A percentile compares a stretch with the other conserved stretches of the same genome.
Conservation (phyloP, 139 green algal genomes). For the Micromonas pusilla region DNA sequence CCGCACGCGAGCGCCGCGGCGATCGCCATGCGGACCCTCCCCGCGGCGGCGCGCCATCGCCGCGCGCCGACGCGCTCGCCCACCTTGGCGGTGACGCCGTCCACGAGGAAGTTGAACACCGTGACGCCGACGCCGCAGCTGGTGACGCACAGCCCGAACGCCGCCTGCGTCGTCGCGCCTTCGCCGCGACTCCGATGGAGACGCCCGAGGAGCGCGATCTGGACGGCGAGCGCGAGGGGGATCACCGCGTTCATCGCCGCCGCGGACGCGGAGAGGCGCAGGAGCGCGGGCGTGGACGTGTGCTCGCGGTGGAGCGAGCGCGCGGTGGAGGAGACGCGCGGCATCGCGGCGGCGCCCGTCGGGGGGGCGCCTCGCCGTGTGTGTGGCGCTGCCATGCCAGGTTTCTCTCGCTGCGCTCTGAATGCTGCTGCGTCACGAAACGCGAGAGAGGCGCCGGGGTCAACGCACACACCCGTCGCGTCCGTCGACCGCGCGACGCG, state of each 20-base stretch:
- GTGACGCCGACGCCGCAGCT: background rate
- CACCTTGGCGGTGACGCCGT: background rate
- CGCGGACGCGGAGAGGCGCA: background rate
- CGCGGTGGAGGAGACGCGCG: background rate
- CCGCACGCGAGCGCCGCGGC: background rate
- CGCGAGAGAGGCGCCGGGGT: no score
- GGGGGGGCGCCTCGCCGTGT: background rate
- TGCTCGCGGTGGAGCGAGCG: background rate
- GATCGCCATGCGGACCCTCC: background rate
- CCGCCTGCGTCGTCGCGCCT: background rate
- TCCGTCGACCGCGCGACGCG: no score
- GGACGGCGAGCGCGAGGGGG: background rate
- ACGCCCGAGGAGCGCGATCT: background rate
- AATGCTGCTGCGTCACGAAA: background rate
- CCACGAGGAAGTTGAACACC: conserved; percentile 11
- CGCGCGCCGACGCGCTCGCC: background rate
- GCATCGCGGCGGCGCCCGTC: background rate
- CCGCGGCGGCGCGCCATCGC: background rate
- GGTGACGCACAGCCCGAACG: background rate
- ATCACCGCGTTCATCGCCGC: background rate
- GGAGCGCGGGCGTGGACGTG: background rate
- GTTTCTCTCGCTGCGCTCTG: background rate
- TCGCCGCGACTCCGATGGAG: background rate
- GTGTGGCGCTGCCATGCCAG: background rate
- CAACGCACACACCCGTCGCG: no score